These are phyloP conservation scores for Candida nanaspora DNA, from an alignment of 805 yeast genomes.

Conservation along the genomic window DNA sequence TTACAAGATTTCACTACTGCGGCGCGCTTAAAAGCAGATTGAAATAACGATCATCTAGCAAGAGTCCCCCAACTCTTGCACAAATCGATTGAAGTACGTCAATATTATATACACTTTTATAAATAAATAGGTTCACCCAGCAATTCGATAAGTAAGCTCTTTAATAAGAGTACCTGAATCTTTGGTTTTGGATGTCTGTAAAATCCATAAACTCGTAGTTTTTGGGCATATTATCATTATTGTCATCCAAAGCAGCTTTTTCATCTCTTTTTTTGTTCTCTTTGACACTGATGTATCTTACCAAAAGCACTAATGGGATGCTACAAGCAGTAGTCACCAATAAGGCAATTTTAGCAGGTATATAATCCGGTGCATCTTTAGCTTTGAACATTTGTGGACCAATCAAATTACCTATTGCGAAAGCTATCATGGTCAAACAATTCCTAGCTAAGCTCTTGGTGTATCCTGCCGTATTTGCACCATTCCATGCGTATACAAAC, in stretches of 20 bases:
- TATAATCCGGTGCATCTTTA: constrained; percentile 49
- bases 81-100: too few species aligned
- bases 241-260: constrained; percentile 16
- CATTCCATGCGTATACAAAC: constrained; percentile 18
- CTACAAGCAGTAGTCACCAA: constrained; percentile 30
- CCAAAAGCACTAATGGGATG: not conserved
- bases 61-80: too few species aligned
- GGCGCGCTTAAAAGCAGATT: too few species aligned
- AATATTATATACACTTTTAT: too few species aligned
- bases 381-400: constrained; percentile 66
- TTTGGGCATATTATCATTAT: constrained; percentile 19
- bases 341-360: constrained; percentile 46
- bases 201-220: constrained; percentile 37
- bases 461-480: constrained; percentile 50
- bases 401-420: constrained; percentile 56
- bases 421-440: constrained; percentile 50
- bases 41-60: too few species aligned
- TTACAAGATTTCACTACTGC: too few species aligned
- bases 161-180: constrained; percentile 25
- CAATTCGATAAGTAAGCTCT: too few species aligned
- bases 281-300: not conserved
- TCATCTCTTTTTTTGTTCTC: constrained; percentile 14
- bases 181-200: constrained; percentile 35
- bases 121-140: too few species aligned
- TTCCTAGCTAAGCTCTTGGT: constrained; percentile 53